phyloP scores from a whole-genome alignment of 257 asterid species.

The Lycium ferocissimum region DNA sequence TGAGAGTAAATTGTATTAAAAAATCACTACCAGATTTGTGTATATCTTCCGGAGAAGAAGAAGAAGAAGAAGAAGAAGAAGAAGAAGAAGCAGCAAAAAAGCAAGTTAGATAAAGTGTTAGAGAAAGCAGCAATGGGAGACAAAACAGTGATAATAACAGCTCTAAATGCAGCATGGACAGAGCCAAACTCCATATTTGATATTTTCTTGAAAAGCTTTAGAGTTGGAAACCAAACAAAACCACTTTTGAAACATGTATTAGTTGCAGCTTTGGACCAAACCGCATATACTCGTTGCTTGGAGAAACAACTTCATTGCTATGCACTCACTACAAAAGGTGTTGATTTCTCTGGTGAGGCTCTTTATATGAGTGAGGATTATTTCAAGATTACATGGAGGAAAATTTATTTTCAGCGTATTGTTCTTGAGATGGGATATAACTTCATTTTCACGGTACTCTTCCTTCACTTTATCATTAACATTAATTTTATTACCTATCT shows the following conservation, averaged over 20 bases:
- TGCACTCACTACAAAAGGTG: conserved; percentile 51
- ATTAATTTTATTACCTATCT: too few relatives aligned
- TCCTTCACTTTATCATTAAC: conserved; percentile 8
- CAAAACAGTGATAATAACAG: conserved; percentile 68
- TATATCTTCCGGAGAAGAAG: too few relatives aligned
- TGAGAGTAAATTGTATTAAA: too few relatives aligned
- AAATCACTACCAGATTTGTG: too few relatives aligned
- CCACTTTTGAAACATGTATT: conserved; percentile 52
- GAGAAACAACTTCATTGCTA: conserved; percentile 49
- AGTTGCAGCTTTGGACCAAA: conserved; percentile 58
- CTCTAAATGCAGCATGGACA: conserved; percentile 69
- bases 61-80: background rate
- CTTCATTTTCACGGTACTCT: conserved; percentile 63
- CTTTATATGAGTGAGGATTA: conserved; percentile 56
- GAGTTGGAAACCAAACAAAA: conserved; percentile 59
- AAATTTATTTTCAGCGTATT: conserved; percentile 51
- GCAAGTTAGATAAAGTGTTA: conserved; percentile 44
- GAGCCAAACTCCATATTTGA: conserved; percentile 63
- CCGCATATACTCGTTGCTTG: conserved; percentile 58
- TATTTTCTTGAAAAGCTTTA: conserved; percentile 63
- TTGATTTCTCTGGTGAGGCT: conserved; percentile 65
- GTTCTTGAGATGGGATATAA: conserved; percentile 54
- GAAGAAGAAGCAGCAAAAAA: conserved; percentile 5
- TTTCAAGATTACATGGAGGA: conserved; percentile 68
- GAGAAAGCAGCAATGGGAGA: conserved; percentile 54